These are phyloP conservation scores for Podila minutissima DNA, from an alignment of 192 early-diverging fungal species.

Conservation along the genomic window DNA sequence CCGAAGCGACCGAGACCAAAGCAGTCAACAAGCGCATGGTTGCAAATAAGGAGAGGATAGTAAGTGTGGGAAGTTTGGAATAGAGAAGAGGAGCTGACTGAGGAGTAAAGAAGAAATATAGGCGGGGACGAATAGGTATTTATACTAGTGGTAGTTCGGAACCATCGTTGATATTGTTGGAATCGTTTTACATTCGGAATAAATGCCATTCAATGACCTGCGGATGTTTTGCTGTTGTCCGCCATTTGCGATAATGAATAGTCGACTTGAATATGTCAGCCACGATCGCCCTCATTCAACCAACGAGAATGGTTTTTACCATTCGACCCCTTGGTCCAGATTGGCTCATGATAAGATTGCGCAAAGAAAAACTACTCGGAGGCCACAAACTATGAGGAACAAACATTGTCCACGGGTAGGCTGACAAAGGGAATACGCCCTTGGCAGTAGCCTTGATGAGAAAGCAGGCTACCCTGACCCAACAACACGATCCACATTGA, in stretches of 20 bases:
- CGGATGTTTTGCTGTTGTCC: no score
- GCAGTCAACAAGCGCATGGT: slow-evolving; percentile 36
- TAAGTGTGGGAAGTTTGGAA: neutral
- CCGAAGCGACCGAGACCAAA: slow-evolving; percentile 38
- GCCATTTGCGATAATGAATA: no score
- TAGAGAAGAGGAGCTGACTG: neutral
- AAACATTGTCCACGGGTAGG: slow-evolving; percentile 1
- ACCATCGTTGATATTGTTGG: no score
- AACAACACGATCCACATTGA: neutral
- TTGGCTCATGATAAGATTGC: no score
- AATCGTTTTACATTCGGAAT: no score
- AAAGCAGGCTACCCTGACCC: neutral
- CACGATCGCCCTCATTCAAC: no score
- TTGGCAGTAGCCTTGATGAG: neutral
- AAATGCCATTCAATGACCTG: no score
- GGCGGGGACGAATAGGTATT: neutral
- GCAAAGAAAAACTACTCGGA: no score
- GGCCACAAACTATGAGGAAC: neutral
- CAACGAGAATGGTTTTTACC: no score
- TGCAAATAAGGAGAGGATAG: neutral
- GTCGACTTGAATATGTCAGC: no score
- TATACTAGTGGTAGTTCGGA: neutral
- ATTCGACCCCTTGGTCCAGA: no score
- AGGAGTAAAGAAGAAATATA: neutral
- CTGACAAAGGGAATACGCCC: neutral